phyloP scores from a whole-genome alignment of 2,329 filamentous ascomycete genomes.

The Neofusicoccum ribis region DNA sequence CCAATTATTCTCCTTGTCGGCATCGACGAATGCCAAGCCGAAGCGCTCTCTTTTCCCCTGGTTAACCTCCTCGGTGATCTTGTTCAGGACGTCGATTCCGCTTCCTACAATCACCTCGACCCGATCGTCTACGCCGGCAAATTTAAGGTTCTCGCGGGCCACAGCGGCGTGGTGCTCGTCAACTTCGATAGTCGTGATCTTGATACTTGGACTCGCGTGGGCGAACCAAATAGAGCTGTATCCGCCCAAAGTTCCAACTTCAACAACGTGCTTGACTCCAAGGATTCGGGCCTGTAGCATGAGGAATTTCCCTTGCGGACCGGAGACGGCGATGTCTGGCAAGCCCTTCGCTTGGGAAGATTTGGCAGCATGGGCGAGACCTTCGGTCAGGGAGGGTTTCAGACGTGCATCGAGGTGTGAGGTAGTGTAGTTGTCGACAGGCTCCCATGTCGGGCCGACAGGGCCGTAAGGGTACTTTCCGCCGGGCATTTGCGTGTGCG shows the following conservation, averaged over 20 bases:
- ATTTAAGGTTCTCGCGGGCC: slow-evolving; percentile 47
- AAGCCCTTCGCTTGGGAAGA: slow-evolving; percentile 32
- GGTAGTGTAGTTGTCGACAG: slow-evolving; percentile 40
- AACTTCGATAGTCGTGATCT: slow-evolving; percentile 55
- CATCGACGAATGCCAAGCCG: slow-evolving; percentile 57
- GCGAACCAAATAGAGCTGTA: slow-evolving; percentile 58
- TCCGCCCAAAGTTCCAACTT: slow-evolving; percentile 58
- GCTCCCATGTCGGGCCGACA: slow-evolving; percentile 32
- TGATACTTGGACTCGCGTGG: slow-evolving; percentile 33
- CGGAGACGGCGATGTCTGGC: slow-evolving; percentile 37
- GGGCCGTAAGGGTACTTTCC: background rate
- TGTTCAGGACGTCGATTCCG: slow-evolving; percentile 45
- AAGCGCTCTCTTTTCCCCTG: slow-evolving; percentile 43
- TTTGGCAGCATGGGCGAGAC: slow-evolving; percentile 12
- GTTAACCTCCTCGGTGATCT: slow-evolving; percentile 44
- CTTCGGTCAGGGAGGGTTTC: slow-evolving; percentile 23
- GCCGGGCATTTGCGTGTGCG: background rate
- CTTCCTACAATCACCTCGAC: slow-evolving; percentile 50
- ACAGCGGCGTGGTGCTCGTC: slow-evolving; percentile 48
- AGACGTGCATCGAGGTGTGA: slow-evolving; percentile 35
- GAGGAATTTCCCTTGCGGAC: slow-evolving; percentile 36
- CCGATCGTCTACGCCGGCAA: slow-evolving; percentile 42
- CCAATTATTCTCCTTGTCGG: slow-evolving; percentile 53
- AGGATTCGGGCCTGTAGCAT: slow-evolving; percentile 34
- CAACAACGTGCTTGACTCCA: slow-evolving; percentile 42